These are phyloP conservation scores for Cyberlindnera sargentensis DNA, from an alignment of 805 yeast genomes.

Conservation along the genomic window DNA sequence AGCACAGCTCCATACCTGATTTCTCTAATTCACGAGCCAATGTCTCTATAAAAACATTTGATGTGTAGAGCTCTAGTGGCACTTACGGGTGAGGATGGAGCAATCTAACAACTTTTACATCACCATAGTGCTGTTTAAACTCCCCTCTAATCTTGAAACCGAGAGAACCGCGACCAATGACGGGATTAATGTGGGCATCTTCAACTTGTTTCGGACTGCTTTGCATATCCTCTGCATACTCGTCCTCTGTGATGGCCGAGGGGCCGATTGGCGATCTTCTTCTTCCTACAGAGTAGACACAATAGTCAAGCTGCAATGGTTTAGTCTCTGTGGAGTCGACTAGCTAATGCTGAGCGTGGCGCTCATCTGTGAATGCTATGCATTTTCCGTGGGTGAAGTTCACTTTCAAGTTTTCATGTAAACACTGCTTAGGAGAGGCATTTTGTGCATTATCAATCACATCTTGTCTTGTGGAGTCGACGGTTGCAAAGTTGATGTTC, in stretches of 20 bases:
- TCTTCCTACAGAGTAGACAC: conserved; percentile 42
- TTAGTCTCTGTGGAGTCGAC: conserved; percentile 18
- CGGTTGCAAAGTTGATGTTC: conserved; percentile 24
- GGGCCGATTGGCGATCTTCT: conserved; percentile 52
- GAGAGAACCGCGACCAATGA: conserved; percentile 47
- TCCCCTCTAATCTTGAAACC: conserved; percentile 48
- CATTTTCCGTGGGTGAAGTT: conserved; percentile 21
- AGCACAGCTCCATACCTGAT: conserved; percentile 20
- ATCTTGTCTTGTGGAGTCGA: conserved; percentile 29
- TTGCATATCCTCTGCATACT: conserved; percentile 37
- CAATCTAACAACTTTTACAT: conserved; percentile 28
- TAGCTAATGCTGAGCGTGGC: conserved; percentile 12
- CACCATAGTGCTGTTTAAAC: conserved; percentile 31
- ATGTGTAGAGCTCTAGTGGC: conserved; percentile 32
- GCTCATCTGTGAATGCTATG: conserved; percentile 17
- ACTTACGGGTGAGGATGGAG: conserved; percentile 35
- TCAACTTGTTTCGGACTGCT: conserved; percentile 27
- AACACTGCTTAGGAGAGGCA: conserved; percentile 2
- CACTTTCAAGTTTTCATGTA: conserved; percentile 13
- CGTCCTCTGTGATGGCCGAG: conserved; percentile 30
- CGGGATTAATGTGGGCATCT: conserved; percentile 29
- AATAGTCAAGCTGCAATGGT: conserved; percentile 36
- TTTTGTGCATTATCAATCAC: conserved; percentile 11
- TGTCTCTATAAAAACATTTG: conserved; percentile 16
- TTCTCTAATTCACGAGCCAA: conserved; percentile 11